phyloP scores from a whole-genome alignment of 371 early-diverging fungal genomes.

The Mucor velutinosus region DNA sequence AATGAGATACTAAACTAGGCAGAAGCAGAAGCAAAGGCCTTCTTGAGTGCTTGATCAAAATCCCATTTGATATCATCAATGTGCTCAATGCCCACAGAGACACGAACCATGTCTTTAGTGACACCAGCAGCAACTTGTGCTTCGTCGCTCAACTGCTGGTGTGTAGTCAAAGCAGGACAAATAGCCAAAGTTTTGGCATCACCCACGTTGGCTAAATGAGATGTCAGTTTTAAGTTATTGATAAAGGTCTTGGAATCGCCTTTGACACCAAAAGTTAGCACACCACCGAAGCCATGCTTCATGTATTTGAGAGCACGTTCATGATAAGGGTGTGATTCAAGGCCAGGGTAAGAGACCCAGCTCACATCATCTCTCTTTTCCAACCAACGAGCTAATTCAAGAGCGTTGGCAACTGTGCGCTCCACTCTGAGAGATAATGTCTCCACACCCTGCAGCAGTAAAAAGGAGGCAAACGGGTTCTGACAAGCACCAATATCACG shows the following conservation, averaged over 20 bases:
- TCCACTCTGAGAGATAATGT: conserved; percentile 88
- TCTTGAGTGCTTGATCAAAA: conserved; percentile 59
- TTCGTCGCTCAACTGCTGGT: conserved; percentile 80
- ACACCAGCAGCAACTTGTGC: conserved; percentile 81
- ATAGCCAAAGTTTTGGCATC: conserved; percentile 88
- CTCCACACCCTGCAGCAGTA: conserved; percentile 85
- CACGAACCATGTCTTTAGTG: conserved; percentile 81
- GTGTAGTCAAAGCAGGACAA: conserved; percentile 83
- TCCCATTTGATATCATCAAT: conserved; percentile 89
- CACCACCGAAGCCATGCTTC: conserved; percentile 78
- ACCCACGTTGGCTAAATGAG: conserved; percentile 90
- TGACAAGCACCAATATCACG: conserved; percentile 82
- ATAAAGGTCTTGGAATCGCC: conserved; percentile 67
- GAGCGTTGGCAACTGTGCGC: conserved; percentile 77
- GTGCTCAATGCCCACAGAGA: conserved; percentile 87
- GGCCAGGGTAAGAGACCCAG: conserved; percentile 83
- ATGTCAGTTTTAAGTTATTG: conserved; percentile 71
- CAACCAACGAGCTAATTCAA: conserved; percentile 82
- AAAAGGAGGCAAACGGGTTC: conserved; percentile 87
- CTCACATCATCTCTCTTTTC: conserved; percentile 66
- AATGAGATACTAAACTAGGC: too few relatives aligned
- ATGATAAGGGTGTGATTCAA: conserved; percentile 73
- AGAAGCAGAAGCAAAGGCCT: conserved; percentile 11
- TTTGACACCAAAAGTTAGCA: conserved; percentile 82
- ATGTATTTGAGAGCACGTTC: conserved; percentile 78